Evolutionary conservation across 225 moss, liverwort and hornwort species (phyloP).

Genomic region (Ulota crispa): DNA sequence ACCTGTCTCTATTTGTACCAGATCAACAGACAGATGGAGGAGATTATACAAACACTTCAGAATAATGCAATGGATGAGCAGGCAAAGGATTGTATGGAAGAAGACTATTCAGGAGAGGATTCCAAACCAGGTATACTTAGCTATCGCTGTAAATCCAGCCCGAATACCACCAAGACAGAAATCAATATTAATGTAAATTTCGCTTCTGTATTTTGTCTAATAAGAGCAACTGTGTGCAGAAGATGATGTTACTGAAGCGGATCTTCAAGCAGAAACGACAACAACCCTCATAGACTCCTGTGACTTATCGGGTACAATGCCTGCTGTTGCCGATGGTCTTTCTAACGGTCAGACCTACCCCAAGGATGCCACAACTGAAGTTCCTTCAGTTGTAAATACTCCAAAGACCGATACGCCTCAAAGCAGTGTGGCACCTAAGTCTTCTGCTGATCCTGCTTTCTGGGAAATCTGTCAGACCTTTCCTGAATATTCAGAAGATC

Average conservation of each 20-base stretch:
- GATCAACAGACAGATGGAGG: slow-evolving; percentile 68
- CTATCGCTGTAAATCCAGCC: background rate
- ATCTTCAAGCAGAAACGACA: slow-evolving; percentile 17
- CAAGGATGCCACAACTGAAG: slow-evolving; percentile 6
- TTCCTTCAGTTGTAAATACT: slow-evolving; percentile 17
- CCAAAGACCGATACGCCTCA: slow-evolving; percentile 14
- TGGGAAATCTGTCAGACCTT: slow-evolving; percentile 39
- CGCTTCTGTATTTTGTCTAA: background rate
- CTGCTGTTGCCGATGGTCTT: slow-evolving; percentile 2
- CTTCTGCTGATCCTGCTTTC: slow-evolving; percentile 40
- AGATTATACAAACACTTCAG: slow-evolving; percentile 51
- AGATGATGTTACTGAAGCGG: slow-evolving; percentile 25
- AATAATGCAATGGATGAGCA: slow-evolving; percentile 41
- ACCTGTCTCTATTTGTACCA: slow-evolving; percentile 22
- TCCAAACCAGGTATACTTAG: slow-evolving; percentile 35
- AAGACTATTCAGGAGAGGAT: slow-evolving; percentile 39
- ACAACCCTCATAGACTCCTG: background rate
- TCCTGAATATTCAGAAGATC: slow-evolving; percentile 55
- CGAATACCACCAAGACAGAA: background rate
- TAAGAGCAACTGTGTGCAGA: slow-evolving; percentile 22
- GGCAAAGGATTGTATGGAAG: slow-evolving; percentile 27
- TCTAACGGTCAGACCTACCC: slow-evolving; percentile 4
- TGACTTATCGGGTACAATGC: background rate
- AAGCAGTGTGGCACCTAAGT: slow-evolving; percentile 3
- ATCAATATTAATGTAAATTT: background rate